Conservation (phyloP, 108 stramenopile species). For the Fragilariopsis cylindrus region DNA sequence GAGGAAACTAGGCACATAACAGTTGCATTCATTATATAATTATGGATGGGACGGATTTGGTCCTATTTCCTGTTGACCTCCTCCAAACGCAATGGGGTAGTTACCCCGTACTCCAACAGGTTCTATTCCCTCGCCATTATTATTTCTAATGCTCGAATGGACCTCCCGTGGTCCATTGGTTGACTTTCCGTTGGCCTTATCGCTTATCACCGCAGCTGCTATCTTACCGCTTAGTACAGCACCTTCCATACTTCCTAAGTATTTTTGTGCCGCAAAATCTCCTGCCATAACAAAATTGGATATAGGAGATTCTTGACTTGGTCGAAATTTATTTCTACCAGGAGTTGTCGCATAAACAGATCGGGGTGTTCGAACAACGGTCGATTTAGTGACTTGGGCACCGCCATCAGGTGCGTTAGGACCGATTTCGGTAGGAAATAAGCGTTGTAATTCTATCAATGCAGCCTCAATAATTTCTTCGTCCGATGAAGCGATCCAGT, state of each 20-base stretch:
- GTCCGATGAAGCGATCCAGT: slow-evolving; percentile 73
- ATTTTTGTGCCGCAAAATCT: slow-evolving; percentile 89
- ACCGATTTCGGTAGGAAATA: slow-evolving; percentile 92
- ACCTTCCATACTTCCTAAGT: slow-evolving; percentile 93
- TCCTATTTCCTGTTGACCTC: slow-evolving; percentile 39
- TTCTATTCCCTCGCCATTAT: not conserved
- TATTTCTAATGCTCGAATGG: slow-evolving; percentile 3
- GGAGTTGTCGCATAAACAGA: slow-evolving; percentile 92
- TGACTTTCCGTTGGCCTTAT: slow-evolving; percentile 7
- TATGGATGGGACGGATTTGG: slow-evolving; percentile 26
- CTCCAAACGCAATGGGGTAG: slow-evolving; percentile 43
- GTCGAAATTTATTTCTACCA: slow-evolving; percentile 85
- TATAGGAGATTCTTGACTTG: slow-evolving; percentile 87
- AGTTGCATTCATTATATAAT: not conserved
- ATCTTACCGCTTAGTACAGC: slow-evolving; percentile 88
- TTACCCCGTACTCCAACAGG: slow-evolving; percentile 34
- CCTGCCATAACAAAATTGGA: slow-evolving; percentile 90
- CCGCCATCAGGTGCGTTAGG: slow-evolving; percentile 53
- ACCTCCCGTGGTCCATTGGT: not conserved
- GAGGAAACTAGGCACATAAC: too few relatives aligned
- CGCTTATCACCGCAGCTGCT: slow-evolving; percentile 58
- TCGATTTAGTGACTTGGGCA: slow-evolving; percentile 75
- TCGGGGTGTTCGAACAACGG: slow-evolving; percentile 86
- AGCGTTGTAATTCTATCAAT: slow-evolving; percentile 83
- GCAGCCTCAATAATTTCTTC: slow-evolving; percentile 91